Evolutionary conservation across 169 alveolate species (phyloP), one percentile per base, ranked within the genome.

Genomic region (Blepharisma undulans): DNA sequence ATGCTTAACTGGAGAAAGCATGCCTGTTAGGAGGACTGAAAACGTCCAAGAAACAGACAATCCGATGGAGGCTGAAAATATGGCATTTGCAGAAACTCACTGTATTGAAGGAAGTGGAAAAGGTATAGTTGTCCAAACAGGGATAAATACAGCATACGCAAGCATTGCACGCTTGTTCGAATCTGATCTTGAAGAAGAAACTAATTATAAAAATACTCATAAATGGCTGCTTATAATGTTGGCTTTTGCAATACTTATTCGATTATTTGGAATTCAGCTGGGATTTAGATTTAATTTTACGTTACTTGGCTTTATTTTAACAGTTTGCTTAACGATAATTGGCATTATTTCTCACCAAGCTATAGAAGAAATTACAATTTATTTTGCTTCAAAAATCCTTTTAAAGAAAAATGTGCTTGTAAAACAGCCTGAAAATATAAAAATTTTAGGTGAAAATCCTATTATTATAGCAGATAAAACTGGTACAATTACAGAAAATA

Each of bases 381-480:
- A 97, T 29, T 87, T 97, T 61, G 95, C 98, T 22, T 97, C 98
- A 19, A 94, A 97, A 86, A 95, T 93, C 77, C 93, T 97, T 95
- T 95, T 97, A 18, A 29, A 90, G 71, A 92, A 96, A 90, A 90
- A 94, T 66, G 97, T 97, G 12, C 90, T 97, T 88, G 98, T 95
- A 21, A 97, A 97, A 95, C 95, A 97, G 88, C 93, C 95, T 61
- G 97, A 97, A 91, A 93, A 96, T 32, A 97, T 97, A 29, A 98
- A 96, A 92, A 97, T 98, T n/a, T 92, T 96, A 29, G 98, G 98
- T 33, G 95, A 98, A 8, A 96, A 97, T 27, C 92, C 98, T 19
- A 96, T 98, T 48, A 96, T 97, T 76, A 96, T 98, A 91, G 94
- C 97, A 3, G 98, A 97, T 89, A 97, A 97, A 90, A 97, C 98